Percentiles rank a stretch among this genome's conserved stretches.
Evolutionary conservation across 2,329 filamentous ascomycete genomes (phyloP).

Genomic region (Coniochaeta sp.): DNA sequence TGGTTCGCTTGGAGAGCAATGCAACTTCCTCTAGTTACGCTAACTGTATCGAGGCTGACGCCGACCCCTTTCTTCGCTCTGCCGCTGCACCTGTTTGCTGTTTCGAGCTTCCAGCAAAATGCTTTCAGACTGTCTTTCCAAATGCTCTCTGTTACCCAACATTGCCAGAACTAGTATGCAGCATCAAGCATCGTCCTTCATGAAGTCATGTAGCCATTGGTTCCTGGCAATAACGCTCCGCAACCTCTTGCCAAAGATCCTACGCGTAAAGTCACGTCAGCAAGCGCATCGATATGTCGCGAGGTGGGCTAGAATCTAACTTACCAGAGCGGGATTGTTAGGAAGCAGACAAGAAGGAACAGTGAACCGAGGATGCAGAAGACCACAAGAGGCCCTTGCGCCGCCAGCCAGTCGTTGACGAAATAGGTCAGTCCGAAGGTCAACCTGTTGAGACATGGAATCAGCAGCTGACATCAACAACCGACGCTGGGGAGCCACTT

Average conservation of each 20-base stretch:
- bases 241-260: conserved; percentile 39
- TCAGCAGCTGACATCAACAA: not conserved
- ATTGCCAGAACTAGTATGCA: not conserved
- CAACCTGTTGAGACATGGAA: conserved; percentile 15
- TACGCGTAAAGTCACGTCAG: not conserved
- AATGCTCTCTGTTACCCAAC: not conserved
- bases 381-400: conserved; percentile 25
- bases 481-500: not conserved
- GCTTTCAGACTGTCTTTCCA: not conserved
- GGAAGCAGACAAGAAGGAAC: conserved; percentile 34
- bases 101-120: no score
- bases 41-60: not conserved
- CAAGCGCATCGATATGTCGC: not conserved
- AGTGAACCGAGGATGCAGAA: conserved; percentile 30
- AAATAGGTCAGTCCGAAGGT: conserved; percentile 39
- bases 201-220: conserved; percentile 21
- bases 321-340: conserved; percentile 40
- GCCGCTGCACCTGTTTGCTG: no score
- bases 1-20: not conserved
- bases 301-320: conserved; percentile 1
- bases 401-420: conserved; percentile 30
- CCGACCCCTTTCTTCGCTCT: not conserved
- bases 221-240: conserved; percentile 35
- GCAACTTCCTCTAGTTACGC: not conserved
- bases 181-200: conserved; percentile 15